Evolutionary conservation across 2,329 filamentous ascomycete species (phyloP), one percentile per base, ranked within the genome.

Genomic region (Fusarium sp.): DNA sequence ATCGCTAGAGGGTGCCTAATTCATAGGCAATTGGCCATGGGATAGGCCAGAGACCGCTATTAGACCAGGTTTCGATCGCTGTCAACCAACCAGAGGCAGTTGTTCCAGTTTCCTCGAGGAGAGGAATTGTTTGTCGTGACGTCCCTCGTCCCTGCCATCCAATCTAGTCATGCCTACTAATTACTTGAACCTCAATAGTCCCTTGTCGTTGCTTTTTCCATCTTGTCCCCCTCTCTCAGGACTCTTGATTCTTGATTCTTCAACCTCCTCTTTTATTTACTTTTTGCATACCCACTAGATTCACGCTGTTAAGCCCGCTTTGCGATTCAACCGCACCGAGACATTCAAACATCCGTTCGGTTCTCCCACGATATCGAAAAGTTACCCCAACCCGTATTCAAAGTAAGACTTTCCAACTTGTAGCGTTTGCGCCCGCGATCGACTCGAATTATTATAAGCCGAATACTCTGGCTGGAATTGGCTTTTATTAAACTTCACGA

Each of bases 131-230:
- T 39, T 42, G 66, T 63, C 65, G 67, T 70, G 67, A 70, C 67
- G 64, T 70, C 52, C 61, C 55, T 66, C 65, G 65, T 69, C 61
- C 59, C 54, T 68, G 42, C 50, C 31, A 25, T 58, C 34, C 60
- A 62, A 63, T 43, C 41, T 21, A 42, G 13, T 13, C 28, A 13
- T 14, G 34, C 13, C 31, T 34, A 31, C n/a, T 65, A 66, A 31
- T 13, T 65, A 66, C 62, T 49, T 65, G 42, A 66, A 65, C 62
- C 54, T 65, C 61, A 53, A 61, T 49, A 52, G 59, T 46, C 55
- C 57, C 62, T 61, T 67, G 62, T 70, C 45, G 58, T 72, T 72
- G 63, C 69, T 71, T 71, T 69, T 71, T 52, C 60, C 49, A 66
- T 58, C 54, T 42, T 51, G 21, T 28, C 43, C 58, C 62, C 59